phyloP scores from a whole-genome alignment of 208 protist genomes.

The Strigomonas galati region DNA sequence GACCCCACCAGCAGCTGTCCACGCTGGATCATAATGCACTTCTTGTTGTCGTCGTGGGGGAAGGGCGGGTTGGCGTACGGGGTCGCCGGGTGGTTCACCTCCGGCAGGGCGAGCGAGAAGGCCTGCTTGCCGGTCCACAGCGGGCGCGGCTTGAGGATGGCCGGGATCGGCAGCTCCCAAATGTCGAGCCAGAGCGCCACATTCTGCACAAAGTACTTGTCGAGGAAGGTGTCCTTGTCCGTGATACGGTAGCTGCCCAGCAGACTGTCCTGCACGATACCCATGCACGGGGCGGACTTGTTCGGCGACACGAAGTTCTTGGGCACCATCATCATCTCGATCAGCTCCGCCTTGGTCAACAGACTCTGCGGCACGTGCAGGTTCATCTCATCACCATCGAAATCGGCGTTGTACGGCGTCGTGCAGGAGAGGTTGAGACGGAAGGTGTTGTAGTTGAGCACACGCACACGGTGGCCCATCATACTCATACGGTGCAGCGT shows the following conservation, averaged over 20 bases:
- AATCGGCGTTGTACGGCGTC: constrained; percentile 99
- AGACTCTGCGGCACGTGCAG: constrained; percentile 99
- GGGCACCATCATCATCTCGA: constrained; percentile 99
- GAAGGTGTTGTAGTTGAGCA: constrained; percentile 99
- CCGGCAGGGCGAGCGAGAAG: constrained; percentile 97
- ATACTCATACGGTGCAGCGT: constrained; percentile 99
- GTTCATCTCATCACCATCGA: constrained; percentile 99
- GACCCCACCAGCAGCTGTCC: constrained; percentile 91
- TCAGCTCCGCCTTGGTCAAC: constrained; percentile 95
- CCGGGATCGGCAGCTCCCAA: constrained; percentile 96
- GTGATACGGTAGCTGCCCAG: constrained; percentile 95
- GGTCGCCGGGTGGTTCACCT: constrained; percentile 87
- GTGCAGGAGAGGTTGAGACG: constrained; percentile 99
- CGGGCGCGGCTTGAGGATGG: constrained; percentile 96
- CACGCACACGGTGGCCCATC: constrained; percentile 98
- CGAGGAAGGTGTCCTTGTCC: constrained; percentile 95
- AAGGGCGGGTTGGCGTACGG: constrained; percentile 60
- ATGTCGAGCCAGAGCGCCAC: constrained; percentile 96
- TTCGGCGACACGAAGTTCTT: constrained; percentile 99
- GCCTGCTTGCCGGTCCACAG: constrained; percentile 99
- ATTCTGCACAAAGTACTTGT: constrained; percentile 97
- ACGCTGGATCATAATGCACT: constrained; percentile 84
- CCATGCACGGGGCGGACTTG: constrained; percentile 98
- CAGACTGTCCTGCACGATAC: constrained; percentile 99
- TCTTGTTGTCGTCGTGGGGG: constrained; percentile 75